Evolutionary conservation across 768 basidiomycete genomes (phyloP), one percentile per base, ranked within the genome.

Genomic region (Omphalotus guepiniiformis): DNA sequence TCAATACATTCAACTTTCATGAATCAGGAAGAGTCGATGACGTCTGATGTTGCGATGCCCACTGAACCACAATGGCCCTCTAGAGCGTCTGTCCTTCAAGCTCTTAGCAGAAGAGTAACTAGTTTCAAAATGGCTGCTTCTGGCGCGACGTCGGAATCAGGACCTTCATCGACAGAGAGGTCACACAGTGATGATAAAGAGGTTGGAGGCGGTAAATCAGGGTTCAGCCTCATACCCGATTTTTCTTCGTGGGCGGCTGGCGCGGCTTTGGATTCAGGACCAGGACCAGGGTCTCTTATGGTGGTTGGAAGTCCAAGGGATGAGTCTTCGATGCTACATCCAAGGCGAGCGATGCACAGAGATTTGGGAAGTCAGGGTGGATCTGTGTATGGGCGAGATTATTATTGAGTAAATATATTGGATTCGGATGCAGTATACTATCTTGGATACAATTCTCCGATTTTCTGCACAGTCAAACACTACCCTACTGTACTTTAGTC

Each of bases 1-100:
- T 94, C 91, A 2, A 93, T 97, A 51, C 88, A 83, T 52, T 86
- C 90, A 3, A 90, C 90, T 0, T 95, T 88, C 65, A 68, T 82
- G 50, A 73, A 67, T 46, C 78, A 86, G 39, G 70, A 63, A 4
- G 66, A 69, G 25, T 43, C 50, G 36, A 47, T 40, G 26, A 15
- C 26, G 13, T 27, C n/a, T 34, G 39, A 42, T 28, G 48, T 23
- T 8, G 15, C 32, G 2, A 18, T 40, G 19, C n/a, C 21, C 21
- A 28, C 16, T 40, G 23, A 27, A 21, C 21, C 15, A 32, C 42
- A 55, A 36, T 34, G 29, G 32, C 34, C 32, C 5, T 46, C 74
- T 41, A 60, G 68, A 42, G 62, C 63, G 18, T 76, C 79, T 1
- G 77, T 84, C 41, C 66, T 83, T 45, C 72, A 74, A 50, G 73